Conservation (phyloP, 306 rosid genomes). For the Myrica gale region DNA sequence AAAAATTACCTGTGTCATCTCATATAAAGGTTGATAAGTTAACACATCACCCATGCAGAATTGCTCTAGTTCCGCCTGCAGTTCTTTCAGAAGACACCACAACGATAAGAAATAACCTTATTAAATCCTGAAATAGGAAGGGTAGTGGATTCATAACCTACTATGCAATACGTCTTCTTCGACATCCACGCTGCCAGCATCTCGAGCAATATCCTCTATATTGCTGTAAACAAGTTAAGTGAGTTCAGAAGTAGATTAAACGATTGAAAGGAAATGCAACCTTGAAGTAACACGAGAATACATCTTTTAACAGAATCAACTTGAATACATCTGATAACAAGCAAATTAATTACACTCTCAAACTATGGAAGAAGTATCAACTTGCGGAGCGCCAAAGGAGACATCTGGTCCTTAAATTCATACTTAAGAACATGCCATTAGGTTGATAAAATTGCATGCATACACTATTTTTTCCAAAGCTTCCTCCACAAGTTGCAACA, state of each 20-base stretch:
- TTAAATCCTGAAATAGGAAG: conserved; percentile 16
- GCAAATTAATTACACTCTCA: neutral
- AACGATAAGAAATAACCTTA: conserved; percentile 32
- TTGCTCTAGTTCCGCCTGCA: conserved; percentile 71
- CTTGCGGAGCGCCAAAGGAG: neutral
- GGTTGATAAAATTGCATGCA: neutral
- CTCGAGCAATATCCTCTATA: conserved; percentile 91
- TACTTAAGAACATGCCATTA: neutral
- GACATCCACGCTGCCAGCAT: conserved; percentile 85
- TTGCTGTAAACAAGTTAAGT: conserved; percentile 57
- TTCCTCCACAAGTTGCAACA: too few relatives aligned
- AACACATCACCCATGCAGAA: conserved; percentile 54
- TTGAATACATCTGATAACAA: conserved; percentile 6
- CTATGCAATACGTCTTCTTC: conserved; percentile 77
- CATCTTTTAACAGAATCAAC: conserved; percentile 7
- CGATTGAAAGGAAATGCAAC: conserved; percentile 1
- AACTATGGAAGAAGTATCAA: neutral
- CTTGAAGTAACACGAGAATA: neutral
- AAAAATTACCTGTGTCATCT: conserved; percentile 71
- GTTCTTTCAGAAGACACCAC: conserved; percentile 48
- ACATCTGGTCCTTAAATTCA: neutral
- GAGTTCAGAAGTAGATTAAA: conserved; percentile 18
- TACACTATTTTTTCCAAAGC: neutral
- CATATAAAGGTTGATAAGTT: conserved; percentile 77
- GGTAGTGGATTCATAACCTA: conserved; percentile 47